Base-by-base conservation (phyloP, 768 basidiomycete genomes). In the Russula ochroleuca region DNA sequence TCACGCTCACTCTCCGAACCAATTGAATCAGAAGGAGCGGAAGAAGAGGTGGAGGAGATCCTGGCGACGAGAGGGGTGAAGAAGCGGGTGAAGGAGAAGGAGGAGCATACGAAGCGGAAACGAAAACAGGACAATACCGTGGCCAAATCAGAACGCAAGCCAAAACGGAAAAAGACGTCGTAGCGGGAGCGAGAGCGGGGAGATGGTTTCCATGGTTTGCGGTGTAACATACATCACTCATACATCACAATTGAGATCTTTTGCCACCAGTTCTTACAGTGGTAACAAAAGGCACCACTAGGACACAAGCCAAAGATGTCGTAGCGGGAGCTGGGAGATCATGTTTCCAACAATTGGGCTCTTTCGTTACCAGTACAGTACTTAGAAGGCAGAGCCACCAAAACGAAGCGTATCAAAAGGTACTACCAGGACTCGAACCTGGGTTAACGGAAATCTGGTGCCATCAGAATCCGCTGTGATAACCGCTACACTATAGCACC, bases 391-490 rank as follows among this genome's bases (percentile, higher is more conserved):
- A 28, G 28, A 28, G 5, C 19, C 19, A n/a, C n/a, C n/a, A 43
- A 43, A 48, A 48, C 10, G 6, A 19, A 19, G 41, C n/a, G 15
- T 41, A 54, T 50, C 14, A n/a, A 31, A 37, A 67, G 67, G 67
- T 58, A 58, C 64, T 65, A 52, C 59, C 67, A 65, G 67, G 67
- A 61, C 35, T 67, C 67, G 67, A 68, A 68, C 67, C 67, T 68
- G 67, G 59, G 64, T 65, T 65, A 61, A 21, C 43, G 60, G 64
- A 65, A 67, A 37, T 31, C n/a, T 5, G 3, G 19, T 14, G 1
- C 13, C 4, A 28, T 75, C 75, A 75, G 76, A 76, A 77, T 76
- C 76, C 72, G 68, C 72, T 71, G 75, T 61, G 60, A 76, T 76
- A 73, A 76, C 75, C 75, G 68, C 76, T 76, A 76, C 75, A 76